phyloP scores from a whole-genome alignment of 805 yeast species.

The Saccharomycopsis babjevae region DNA sequence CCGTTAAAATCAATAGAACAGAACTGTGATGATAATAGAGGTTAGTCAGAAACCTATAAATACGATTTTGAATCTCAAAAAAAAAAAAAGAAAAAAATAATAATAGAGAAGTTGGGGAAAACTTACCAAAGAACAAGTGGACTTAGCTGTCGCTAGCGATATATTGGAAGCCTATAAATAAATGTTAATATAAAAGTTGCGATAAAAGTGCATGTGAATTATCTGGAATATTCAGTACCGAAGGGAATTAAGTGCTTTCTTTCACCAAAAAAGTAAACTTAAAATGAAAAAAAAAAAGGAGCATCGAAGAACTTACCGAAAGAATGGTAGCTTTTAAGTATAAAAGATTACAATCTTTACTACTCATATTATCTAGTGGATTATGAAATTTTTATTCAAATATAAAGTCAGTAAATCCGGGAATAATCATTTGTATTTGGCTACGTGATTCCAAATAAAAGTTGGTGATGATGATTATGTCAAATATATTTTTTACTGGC shows the following conservation, averaged over 20 bases:
- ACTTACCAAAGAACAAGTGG: not conserved
- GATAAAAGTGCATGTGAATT: not conserved
- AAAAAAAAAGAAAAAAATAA: not conserved
- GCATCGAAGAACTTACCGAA: not conserved
- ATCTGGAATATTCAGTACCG: no score
- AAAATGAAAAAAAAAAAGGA: not conserved
- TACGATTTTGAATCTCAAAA: not conserved
- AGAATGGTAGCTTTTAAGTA: not conserved
- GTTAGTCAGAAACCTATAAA: not conserved
- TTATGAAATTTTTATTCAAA: not conserved
- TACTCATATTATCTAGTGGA: not conserved
- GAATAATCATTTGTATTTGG: no score
- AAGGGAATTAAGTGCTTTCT: not conserved
- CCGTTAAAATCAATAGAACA: conserved; percentile 11
- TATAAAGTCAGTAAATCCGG: no score
- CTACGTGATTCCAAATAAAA: no score
- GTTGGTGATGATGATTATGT: not conserved
- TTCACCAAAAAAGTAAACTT: no score
- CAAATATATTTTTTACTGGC: not conserved
- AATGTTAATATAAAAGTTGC: not conserved
- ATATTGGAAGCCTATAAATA: not conserved
- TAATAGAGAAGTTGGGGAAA: not conserved
- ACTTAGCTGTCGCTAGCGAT: not conserved
- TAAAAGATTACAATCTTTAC: not conserved
- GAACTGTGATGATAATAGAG: not conserved